phyloP scores from a whole-genome alignment of 345 rosid species.

The Arabis hirsuta region DNA sequence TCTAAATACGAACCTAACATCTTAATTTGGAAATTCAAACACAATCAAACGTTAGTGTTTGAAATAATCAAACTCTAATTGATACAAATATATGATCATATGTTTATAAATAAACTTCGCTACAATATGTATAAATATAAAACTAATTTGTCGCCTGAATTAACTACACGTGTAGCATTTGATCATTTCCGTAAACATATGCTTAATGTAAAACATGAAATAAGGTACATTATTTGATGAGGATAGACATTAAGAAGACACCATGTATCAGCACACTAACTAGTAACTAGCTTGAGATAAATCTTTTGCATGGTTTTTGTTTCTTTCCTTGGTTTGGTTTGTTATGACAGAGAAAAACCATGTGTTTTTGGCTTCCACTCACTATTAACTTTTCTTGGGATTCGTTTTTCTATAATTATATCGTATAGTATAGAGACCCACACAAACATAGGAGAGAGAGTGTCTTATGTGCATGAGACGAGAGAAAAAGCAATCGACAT shows the following conservation, averaged over 20 bases:
- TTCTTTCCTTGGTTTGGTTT: conserved; percentile 32
- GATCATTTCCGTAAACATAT: neutral
- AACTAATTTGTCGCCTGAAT: neutral
- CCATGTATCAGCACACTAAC: conserved; percentile 1
- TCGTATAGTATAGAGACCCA: neutral
- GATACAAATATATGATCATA: neutral
- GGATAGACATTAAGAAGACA: neutral
- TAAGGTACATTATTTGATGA: neutral
- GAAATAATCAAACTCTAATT: neutral
- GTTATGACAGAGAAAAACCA: conserved; percentile 37
- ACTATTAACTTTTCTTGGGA: conserved; percentile 42
- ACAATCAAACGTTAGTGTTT: neutral
- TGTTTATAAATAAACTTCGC: neutral
- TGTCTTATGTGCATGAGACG: neutral
- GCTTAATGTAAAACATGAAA: neutral
- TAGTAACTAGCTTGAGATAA: conserved; percentile 22
- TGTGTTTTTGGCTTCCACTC: conserved; percentile 45
- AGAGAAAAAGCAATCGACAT: conserved; percentile 33
- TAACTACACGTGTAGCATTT: conserved; percentile 2
- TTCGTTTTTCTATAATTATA: conserved; percentile 31
- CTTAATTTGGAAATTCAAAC: conserved; percentile 1
- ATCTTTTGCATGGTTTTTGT: conserved; percentile 42
- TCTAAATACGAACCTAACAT: neutral
- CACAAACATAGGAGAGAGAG: conserved; percentile 8
- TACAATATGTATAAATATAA: neutral